Base-by-base conservation (phyloP, 805 yeast genomes). In the Candida chauliodis region DNA sequence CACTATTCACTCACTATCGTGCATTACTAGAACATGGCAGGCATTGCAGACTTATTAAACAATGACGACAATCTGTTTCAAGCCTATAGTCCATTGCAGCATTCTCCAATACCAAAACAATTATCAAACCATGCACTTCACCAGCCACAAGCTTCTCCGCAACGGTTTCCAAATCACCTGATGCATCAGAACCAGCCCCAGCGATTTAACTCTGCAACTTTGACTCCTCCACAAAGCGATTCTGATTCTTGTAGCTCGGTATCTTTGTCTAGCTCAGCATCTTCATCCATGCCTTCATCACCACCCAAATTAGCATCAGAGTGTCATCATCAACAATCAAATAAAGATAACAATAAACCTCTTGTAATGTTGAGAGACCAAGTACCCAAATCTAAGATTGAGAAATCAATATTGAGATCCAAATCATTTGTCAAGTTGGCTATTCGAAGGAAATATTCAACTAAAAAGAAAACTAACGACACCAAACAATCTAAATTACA, bases 401-500 rank as follows among this genome's bases (percentile, higher is more conserved):
- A 20, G 10, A 18, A 11, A 8, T 6, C 4, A 3, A 22, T 27
- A 13, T 11, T 38, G n/a, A 16, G 18, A 17, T 22, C 29, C 11
- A 46, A 44, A 23, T 47, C 45, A 20, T 47, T 59, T 19, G 55
- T 59, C 8, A 55, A 59, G 36, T 49, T 54, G 24, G 69, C 71
- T 8, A 53, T 65, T 7, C 45, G 71, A 23, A 53, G 66, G 21
- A 65, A 65, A 41, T 49, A 57, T 17, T 32, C 50, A 2, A 36
- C 52, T 15, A 52, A 49, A 24, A 47, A 52, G 28, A 47, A 52
- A 27, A 22, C 20, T n/a, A 9, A 17, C 4, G 29, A 31, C 20
- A n/a, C 47, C 5, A 30, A 28, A 19, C 50, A 47, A 23, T 49
- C 62, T 0, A 67, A 66, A 39, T 52, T 64, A 16, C 71, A 66